Base-by-base conservation (phyloP, 2,329 filamentous ascomycete species). In the Cercospora sp. region DNA sequence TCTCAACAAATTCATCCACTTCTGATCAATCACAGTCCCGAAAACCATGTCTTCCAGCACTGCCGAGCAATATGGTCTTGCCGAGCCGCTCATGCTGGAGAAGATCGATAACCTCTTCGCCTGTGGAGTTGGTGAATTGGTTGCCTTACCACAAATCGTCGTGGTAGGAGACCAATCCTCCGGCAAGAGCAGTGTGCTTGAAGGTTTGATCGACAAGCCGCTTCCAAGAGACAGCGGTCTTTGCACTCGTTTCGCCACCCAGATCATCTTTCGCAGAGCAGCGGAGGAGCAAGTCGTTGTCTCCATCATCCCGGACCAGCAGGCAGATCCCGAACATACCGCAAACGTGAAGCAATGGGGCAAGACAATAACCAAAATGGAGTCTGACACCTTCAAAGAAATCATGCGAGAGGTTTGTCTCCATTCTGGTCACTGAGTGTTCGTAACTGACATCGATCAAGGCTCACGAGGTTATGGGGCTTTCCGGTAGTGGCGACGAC, bases 131-230 rank as follows among this genome's bases (percentile, higher is more conserved):
- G 76, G 73, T 20, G 75, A 79, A 7, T 69, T 75, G 9, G 69
- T 77, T 5, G 67, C 70, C 3, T 71, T 81, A 1, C 76, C 80
- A 4, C 73, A 77, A 59, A 72, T 77, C 42, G 82, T 89, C 8
- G 87, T 89, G 4, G 84, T 87, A n/a, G 87, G 88, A 5, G 85
- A 88, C 55, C 86, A 87, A 66, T 88, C 85, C 0, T 83, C 83
- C 0, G 87, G 87, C 2, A 90, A 90, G 73, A 87, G 84, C 13
- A 89, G 86, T 0, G 86, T 90, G 0, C 82, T 90, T 0, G 86
- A 90, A 69, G 88, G 87, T 1, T 85, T 90, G 36, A 87, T 87
- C 0, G 82, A 84, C 10, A 72, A 71, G 65, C 82, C 82, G 0
- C 88, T 90, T 36, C 85, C 86, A 0, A 79, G 83, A 6, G 84